Evolutionary conservation across 1,284 basidiomycete genomes (phyloP), one percentile per base, ranked within the genome.

Genomic region (Cutaneotrichosporon sp.): DNA sequence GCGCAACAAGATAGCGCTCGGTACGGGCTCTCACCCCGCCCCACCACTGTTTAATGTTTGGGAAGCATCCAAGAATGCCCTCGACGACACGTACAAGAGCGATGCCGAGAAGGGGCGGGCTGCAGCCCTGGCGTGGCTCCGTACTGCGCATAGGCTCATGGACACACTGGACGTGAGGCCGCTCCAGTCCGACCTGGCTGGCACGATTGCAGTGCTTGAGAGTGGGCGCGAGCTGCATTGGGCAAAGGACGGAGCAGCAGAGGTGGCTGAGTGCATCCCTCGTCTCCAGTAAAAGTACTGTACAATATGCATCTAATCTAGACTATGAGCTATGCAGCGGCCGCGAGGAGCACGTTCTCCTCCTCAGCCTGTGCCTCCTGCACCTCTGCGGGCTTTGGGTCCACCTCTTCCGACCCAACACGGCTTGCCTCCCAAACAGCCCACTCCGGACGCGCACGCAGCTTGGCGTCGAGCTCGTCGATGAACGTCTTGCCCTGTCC

Each of bases 401-500:
- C 22, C 49, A 8, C 30, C 11, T 9, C 31, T 18, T 31, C 51
- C 4, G 31, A 10, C 31, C 4, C 51, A n/a, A 14, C 51, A 4
- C 31, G 11, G 36, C 50, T 34, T 42, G 30, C 42, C 21, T 49
- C 34, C 55, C 60, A 62, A 2, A 67, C 53, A 14, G n/a, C 57
- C 63, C 65, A 62, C 60, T 70, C 68, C 1, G 63, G 47, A 10
- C 65, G 26, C 31, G 22, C 46, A 22, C 26, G 40, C 8, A 68
- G 49, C 46, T 34, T 38, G 46, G n/a, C 32, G 53, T 59, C 63
- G 6, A 64, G 58, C 51, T 68, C 65, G 13, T 22, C 55, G 30
- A 69, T 62, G 22, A 68, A 65, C 69, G 50, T 63, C 56, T 8
- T 56, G 58, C 56, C 66, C 52, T 56, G 55, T 8, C 58, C 73